Conservation (phyloP, 306 rosid species). For the Fragaria iinumae region DNA sequence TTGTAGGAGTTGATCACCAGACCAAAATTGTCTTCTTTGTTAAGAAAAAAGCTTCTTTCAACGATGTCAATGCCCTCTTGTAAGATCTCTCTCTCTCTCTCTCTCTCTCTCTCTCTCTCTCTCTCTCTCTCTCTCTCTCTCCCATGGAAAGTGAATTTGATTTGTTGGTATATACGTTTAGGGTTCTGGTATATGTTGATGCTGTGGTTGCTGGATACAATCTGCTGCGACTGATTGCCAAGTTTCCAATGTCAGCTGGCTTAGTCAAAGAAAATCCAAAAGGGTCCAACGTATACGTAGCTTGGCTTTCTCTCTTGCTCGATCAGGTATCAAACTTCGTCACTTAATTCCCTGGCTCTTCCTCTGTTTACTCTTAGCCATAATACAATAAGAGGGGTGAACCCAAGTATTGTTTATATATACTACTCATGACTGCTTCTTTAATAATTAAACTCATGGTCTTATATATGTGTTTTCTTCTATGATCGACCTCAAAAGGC, state of each 20-base stretch:
- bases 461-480: too few species aligned
- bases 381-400: too few species aligned
- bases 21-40: constrained; percentile 34
- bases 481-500: too few species aligned
- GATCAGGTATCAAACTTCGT: constrained; percentile 54
- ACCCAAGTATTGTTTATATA: too few species aligned
- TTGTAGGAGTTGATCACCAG: constrained; percentile 59
- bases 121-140: background rate
- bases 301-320: constrained; percentile 58
- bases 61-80: constrained; percentile 53
- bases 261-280: constrained; percentile 18
- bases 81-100: constrained; percentile 25
- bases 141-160: background rate
- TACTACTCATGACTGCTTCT: too few species aligned
- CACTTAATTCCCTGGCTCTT: too few species aligned
- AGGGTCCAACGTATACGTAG: constrained; percentile 26
- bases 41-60: constrained; percentile 53
- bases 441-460: too few species aligned
- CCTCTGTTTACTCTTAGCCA: too few species aligned
- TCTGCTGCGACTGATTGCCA: constrained; percentile 46
- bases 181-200: constrained; percentile 48
- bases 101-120: background rate
- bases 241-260: constrained; percentile 21
- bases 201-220: constrained; percentile 65
- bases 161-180: constrained; percentile 15